Conservation (phyloP, 2,329 filamentous ascomycete species). For the Phaeosphaeriaceae sp. region DNA sequence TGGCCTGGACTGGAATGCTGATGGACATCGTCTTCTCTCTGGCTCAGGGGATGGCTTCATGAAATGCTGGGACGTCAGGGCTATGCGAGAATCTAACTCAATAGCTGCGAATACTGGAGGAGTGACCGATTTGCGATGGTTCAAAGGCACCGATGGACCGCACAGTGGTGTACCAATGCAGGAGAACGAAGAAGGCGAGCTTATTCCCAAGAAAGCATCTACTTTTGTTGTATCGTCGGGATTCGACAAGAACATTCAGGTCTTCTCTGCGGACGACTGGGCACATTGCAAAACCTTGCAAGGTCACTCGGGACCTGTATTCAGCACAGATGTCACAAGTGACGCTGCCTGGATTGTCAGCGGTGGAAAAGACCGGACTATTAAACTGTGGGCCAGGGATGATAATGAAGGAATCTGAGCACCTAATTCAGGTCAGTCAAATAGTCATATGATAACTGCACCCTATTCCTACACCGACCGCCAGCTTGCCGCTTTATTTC, state of each 20-base stretch:
- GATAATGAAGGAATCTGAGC: slow-evolving; percentile 44
- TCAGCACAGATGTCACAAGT: slow-evolving; percentile 85
- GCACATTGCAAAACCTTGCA: slow-evolving; percentile 83
- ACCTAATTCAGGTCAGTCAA: not conserved
- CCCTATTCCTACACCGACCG: not conserved
- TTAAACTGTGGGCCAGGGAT: slow-evolving; percentile 94
- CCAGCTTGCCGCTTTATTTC: not conserved
- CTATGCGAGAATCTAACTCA: slow-evolving; percentile 80
- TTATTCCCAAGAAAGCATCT: slow-evolving; percentile 78
- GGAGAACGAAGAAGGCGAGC: slow-evolving; percentile 68
- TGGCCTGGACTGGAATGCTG: slow-evolving; percentile 87
- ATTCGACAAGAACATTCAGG: slow-evolving; percentile 93
- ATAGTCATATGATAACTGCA: not conserved
- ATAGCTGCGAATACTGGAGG: slow-evolving; percentile 91
- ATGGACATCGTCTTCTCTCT: slow-evolving; percentile 90
- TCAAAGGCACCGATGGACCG: slow-evolving; percentile 82
- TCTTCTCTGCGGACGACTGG: slow-evolving; percentile 98
- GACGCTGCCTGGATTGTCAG: slow-evolving; percentile 94
- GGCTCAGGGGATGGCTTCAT: slow-evolving; percentile 94
- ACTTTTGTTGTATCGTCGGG: slow-evolving; percentile 91
- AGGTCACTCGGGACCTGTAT: slow-evolving; percentile 90
- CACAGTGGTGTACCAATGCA: slow-evolving; percentile 66
- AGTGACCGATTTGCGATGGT: slow-evolving; percentile 93
- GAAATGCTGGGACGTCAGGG: slow-evolving; percentile 96
- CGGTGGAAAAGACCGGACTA: slow-evolving; percentile 90